A percentile compares a stretch with the other conserved stretches of the same genome.
phyloP scores from a whole-genome alignment of 176 grass and related monocot species.

The Eremochloa ophiuroides region DNA sequence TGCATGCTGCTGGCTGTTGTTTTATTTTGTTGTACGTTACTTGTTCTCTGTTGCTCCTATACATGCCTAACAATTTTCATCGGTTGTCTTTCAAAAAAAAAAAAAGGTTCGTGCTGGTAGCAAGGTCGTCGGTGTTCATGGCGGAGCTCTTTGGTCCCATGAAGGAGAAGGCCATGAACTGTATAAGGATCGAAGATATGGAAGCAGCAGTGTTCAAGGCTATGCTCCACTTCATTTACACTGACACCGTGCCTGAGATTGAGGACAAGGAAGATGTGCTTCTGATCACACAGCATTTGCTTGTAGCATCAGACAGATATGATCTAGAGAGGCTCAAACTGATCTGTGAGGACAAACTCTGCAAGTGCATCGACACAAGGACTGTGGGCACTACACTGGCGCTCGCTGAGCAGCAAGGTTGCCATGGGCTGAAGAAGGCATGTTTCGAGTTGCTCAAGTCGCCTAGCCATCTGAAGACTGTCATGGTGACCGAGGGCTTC shows the following conservation, averaged over 20 bases:
- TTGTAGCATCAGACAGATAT: constrained; percentile 33
- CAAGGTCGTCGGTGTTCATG: constrained; percentile 22
- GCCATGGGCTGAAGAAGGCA: too few relatives aligned
- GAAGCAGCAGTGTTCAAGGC: constrained; percentile 23
- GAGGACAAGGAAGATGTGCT: neutral
- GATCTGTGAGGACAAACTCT: constrained; percentile 16
- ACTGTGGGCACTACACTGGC: constrained; percentile 22
- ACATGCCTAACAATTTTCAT: too few relatives aligned
- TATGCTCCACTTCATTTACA: constrained; percentile 40
- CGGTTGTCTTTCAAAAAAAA: too few relatives aligned
- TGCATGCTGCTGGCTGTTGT: too few relatives aligned
- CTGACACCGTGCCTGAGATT: neutral
- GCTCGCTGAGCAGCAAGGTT: constrained; percentile 24
- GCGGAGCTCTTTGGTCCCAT: neutral
- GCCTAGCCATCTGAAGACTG: too few relatives aligned
- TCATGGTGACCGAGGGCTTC: neutral
- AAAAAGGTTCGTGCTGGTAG: too few relatives aligned
- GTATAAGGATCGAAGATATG: constrained; percentile 17
- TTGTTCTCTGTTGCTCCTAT: too few relatives aligned
- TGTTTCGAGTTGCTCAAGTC: too few relatives aligned
- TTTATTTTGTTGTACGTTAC: too few relatives aligned
- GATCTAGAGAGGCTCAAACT: constrained; percentile 31
- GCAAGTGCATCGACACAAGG: neutral
- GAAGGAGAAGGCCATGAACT: neutral
- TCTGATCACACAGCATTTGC: constrained; percentile 28